Percentiles rank a stretch among this genome's conserved stretches.
phyloP scores from a whole-genome alignment of 345 rosid genomes.

The Microthlaspi erraticum region DNA sequence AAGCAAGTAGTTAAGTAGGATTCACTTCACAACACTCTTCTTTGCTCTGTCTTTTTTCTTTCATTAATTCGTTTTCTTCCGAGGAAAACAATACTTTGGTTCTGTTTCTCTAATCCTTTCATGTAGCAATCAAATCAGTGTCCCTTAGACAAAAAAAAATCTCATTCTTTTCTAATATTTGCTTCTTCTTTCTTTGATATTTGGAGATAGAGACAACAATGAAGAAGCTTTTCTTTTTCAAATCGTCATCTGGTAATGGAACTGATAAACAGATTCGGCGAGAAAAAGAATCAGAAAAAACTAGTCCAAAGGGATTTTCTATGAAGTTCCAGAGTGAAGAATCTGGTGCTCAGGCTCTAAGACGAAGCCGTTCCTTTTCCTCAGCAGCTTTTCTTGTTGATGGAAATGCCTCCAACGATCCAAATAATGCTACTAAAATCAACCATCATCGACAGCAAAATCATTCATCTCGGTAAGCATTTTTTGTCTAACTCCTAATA shows the following conservation, averaged over 20 bases:
- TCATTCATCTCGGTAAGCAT: constrained; percentile 58
- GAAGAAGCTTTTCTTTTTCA: constrained; percentile 94
- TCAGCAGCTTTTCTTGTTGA: constrained; percentile 67
- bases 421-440: constrained; percentile 36
- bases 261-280: constrained; percentile 57
- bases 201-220: constrained; percentile 40
- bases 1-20: constrained; percentile 22
- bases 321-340: constrained; percentile 60
- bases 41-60: constrained; percentile 29
- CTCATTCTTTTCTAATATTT: background rate
- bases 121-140: constrained; percentile 28
- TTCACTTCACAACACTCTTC: constrained; percentile 32
- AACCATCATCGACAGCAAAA: constrained; percentile 43
- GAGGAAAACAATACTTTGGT: too few species aligned
- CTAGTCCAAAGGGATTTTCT: constrained; percentile 44
- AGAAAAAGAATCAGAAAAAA: constrained; percentile 47
- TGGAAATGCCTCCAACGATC: constrained; percentile 52
- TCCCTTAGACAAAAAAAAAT: background rate
- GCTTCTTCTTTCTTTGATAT: constrained; percentile 9
- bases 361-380: constrained; percentile 80
- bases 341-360: constrained; percentile 57
- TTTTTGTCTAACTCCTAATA: constrained; percentile 46
- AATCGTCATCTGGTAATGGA: constrained; percentile 53
- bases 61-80: too few species aligned
- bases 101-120: constrained; percentile 4